Evolutionary conservation across 2,329 filamentous ascomycete species (phyloP).

Genomic region (Penicillium verrucosum): DNA sequence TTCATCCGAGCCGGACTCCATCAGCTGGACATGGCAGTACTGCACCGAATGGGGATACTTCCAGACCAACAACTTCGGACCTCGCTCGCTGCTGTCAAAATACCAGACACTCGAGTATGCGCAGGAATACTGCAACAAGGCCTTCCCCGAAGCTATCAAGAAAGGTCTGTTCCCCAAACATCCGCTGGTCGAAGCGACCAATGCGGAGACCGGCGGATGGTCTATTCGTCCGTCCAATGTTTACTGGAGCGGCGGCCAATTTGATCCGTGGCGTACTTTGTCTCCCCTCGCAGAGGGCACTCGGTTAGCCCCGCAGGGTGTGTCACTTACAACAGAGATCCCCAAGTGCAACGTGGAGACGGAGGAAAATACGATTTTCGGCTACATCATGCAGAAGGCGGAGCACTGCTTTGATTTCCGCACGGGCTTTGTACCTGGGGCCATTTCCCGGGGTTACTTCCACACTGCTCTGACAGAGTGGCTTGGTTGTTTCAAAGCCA

Average conservation of each 20-base stretch:
- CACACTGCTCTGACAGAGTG: conserved; percentile 44
- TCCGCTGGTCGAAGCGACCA: conserved; percentile 41
- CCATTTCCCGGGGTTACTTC: conserved; percentile 38
- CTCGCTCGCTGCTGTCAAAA: conserved; percentile 46
- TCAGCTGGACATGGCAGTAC: conserved; percentile 52
- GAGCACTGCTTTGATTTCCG: conserved; percentile 52
- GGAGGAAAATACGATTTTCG: conserved; percentile 44
- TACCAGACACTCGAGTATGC: conserved; percentile 47
- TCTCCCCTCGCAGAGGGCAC: conserved; percentile 43
- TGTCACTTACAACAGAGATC: conserved; percentile 39
- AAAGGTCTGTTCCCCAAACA: conserved; percentile 42
- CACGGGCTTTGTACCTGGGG: conserved; percentile 31
- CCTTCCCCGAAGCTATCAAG: conserved; percentile 46
- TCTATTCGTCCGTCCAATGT: conserved; percentile 51
- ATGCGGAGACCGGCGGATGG: conserved; percentile 51
- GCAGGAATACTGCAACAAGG: conserved; percentile 46
- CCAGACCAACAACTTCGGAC: conserved; percentile 49
- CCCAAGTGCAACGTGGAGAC: conserved; percentile 45
- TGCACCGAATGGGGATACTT: conserved; percentile 54
- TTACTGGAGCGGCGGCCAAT: conserved; percentile 51
- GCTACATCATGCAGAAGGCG: conserved; percentile 45
- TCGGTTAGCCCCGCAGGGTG: conserved; percentile 38
- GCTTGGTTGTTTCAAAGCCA: conserved; percentile 42
- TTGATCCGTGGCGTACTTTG: conserved; percentile 52
- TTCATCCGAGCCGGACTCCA: conserved; percentile 36